Conservation (phyloP, 225 moss, liverwort and hornwort genomes). For the Lunularia cruciata region DNA sequence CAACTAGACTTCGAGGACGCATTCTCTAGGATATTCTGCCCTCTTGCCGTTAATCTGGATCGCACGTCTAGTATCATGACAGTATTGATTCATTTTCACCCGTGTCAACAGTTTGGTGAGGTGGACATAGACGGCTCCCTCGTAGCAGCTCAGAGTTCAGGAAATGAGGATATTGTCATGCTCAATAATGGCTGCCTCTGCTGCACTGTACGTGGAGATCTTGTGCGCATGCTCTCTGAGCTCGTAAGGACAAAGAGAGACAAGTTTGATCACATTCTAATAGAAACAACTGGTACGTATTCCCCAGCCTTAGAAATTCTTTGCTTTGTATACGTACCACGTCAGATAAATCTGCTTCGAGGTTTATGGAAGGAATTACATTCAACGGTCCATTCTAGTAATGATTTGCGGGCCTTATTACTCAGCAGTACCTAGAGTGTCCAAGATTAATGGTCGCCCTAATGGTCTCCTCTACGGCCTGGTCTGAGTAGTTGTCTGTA, state of each 20-base stretch:
- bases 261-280: slow-evolving; percentile 88
- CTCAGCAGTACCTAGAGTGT: no score
- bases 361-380: not conserved
- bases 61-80: no score
- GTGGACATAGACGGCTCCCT: slow-evolving; percentile 93
- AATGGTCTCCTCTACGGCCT: no score
- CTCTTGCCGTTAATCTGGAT: not conserved
- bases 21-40: not conserved
- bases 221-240: slow-evolving; percentile 89
- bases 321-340: not conserved
- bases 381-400: no score
- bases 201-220: slow-evolving; percentile 97
- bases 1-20: not conserved
- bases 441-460: no score
- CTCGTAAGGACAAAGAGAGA: slow-evolving; percentile 66
- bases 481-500: no score
- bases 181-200: slow-evolving; percentile 99
- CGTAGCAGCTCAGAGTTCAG: slow-evolving; percentile 72
- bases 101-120: slow-evolving; percentile 68
- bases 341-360: not conserved
- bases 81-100: not conserved
- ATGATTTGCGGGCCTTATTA: no score
- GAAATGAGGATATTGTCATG: slow-evolving; percentile 82
- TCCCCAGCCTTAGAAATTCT: not conserved
- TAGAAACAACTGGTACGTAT: slow-evolving; percentile 91